Base-by-base conservation (phyloP, 1,139 yeast species). In the Yueomyces sp. region DNA sequence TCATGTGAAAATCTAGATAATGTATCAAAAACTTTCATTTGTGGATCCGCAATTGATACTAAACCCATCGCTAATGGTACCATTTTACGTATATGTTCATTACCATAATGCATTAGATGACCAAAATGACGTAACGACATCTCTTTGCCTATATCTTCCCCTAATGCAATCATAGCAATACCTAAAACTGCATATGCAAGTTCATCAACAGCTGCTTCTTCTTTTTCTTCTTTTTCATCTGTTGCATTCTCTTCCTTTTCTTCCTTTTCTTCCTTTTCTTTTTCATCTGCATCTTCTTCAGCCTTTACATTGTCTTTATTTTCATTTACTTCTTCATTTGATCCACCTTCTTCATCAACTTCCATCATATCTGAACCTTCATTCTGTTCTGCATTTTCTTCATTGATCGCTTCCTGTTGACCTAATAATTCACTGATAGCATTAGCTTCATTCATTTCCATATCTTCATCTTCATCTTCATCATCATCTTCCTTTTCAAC, bases 61-160 rank as follows among this genome's bases (percentile, higher is more conserved):
- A 93, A 75, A 44, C 96, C 97, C 91, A 93, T 85, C 29, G 98
- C 98, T 51, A 93, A 73, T 36, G 99, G 99, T 39, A 93, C 98
- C 12, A 96, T 87, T 55, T 96, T 78, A 59, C 93, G 82, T 48
- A 91, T 85, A 50, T 85, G 76, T 25, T 94, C 79, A 54, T 87
- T 91, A 47, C 98, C 98, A 62, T 91, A 93, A 65, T 93, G 98
- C 95, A 93, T 87, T 63, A 89, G 72, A 63, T 93, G 98, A 41
- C 95, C 89, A 60, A 89, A 91, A 65, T 93, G 98, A 63, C 98
- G 91, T 56, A 91, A 69, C 11, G 93, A 81, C 98, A 93, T 93
- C 55, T 91, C 97, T 63, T 84, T 94, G 37, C 98, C 98, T 63
- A 93, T 85, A 50, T 86, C 95, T 64, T 93, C 99, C 49, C 99